Base-by-base conservation (phyloP, 31 red algal genomes). In the Pterothamnion heteromorphum region DNA sequence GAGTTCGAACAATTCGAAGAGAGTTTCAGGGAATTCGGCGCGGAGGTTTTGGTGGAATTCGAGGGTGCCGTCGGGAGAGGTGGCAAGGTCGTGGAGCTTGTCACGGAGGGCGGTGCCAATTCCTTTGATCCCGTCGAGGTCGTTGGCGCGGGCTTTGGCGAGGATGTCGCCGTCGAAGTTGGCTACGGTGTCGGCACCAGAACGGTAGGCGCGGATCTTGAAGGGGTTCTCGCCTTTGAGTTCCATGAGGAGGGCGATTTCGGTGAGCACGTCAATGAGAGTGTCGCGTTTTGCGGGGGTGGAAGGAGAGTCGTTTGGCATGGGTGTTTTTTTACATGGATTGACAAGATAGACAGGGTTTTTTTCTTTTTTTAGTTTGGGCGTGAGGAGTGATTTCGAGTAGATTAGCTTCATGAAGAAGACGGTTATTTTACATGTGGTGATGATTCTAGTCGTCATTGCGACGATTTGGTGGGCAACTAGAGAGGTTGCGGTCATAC, bases 221-320 rank as follows among this genome's bases (percentile, higher is more conserved):
- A 83, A 83, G 27, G 80, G 80, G 27, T 83, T 83, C 27, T 64
- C 51, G 51, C 51, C 51, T n/a, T 64, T 64, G 51, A 64, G 51
- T 64, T 64, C 51, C 14, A 64, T 9, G 51, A 64, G 51, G 51
- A 64, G 51, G 51, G 51, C 51, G n/a, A 64, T 64, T 64, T 64
- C 51, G 14, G 9, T n/a, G 14, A 64, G n/a, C 14, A 64, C n/a
- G 51, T n/a, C n/a, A 18, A 64, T n/a, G 9, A 64, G 51, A 64
- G 51, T 64, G 51, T 64, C 51, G n/a, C 51, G 51, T 9, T 9
- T 64, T n/a, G n/a, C 51, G 51, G 51, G n/a, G 14, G n/a, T 64
- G 51, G 51, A 64, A 64, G 51, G 9, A 18, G 51, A 64, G n/a
- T 64, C 9, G n/a, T 64, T 64, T 64, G n/a, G n/a, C n/a, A n/a